Evolutionary conservation across 140 eudicot genomes (phyloP), one percentile per base, ranked within the genome.

Genomic region (Ambrosia hybrid): DNA sequence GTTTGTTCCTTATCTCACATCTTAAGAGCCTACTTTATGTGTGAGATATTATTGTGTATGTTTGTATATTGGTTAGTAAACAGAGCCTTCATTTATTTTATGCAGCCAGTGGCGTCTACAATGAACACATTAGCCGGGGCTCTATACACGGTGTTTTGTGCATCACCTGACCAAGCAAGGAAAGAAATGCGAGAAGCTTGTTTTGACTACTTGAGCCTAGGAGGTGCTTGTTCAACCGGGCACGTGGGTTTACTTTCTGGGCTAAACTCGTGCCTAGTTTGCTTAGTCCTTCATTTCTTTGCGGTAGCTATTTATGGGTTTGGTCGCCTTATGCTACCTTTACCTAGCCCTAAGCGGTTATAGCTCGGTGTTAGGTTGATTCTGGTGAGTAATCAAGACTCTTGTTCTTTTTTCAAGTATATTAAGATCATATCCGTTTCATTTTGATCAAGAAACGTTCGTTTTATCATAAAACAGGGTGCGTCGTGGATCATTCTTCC

Each of bases 91-190:
- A 53, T 0, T 16, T 34, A 1, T 39, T 45, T 26, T 57, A 74
- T 72, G 79, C 78, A 79, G 88, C 88, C 88, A 3, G 88, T 83
- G 72, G 88, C 88, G 16, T 83, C 88, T 30, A 83, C 88, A 5
- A 80, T 83, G 2, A 83, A 83, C 36, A 83, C 88, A 33, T 76
- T 83, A 75, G 88, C 88, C 5, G 88, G 85, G 9, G 87, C 64
- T 30, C 64, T 58, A 58, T 58, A 58, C 64, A 26, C 4, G 64
- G 64, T 58, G 14, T 58, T 58, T 51, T 79, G 88, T 56, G 84
- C 82, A n/a, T 83, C 85, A 62, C 78, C 85, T 7, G 85, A 83
- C 59, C 43, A 83, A 79, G 88, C 88, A 39, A 77, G 70, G 56
- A 69, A 73, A 57, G 88, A 83, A 68, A 83, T 83, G 88, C 77